Evolutionary conservation across 768 basidiomycete species (phyloP), one percentile per base, ranked within the genome.

Genomic region (Butyriboletus loyo): DNA sequence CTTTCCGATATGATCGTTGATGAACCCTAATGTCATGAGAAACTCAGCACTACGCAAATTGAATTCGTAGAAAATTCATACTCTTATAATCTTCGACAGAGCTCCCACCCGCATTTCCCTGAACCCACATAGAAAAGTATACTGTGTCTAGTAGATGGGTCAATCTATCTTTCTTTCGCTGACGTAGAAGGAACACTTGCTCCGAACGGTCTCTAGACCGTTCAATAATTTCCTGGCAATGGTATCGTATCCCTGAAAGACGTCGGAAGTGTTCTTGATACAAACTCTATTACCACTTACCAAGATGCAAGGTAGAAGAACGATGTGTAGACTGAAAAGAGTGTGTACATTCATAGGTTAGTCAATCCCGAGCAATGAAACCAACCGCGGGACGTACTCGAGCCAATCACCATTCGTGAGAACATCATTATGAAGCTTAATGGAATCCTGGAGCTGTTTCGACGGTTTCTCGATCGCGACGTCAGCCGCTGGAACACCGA

Each of bases 221-320:
- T 9, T 7, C 15, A 52, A 14, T 21, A 53, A 4, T 36, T 9
- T 14, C 4, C 14, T 40, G 22, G 49, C 49, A 5, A 53, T 52
- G 7, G 5, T 19, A 4, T 42, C 0, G 27, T 53, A 53, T 42
- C 39, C 52, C 52, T 53, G 38, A 24, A 24, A 52, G 2, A 22
- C n/a, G 22, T n/a, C n/a, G n/a, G n/a, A n/a, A n/a, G n/a, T n/a
- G n/a, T n/a, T n/a, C n/a, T n/a, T n/a, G n/a, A n/a, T 0, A 30
- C 10, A 28, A 11, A 36, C 11, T 3, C 9, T 5, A 24, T 21
- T 13, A 7, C 3, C 4, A 36, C 52, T 28, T n/a, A 53, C 52
- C 49, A 53, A 22, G 28, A 53, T 51, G 11, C 52, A 50, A 42
- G 52, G 52, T 2, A 42, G n/a, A n/a, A 53, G 34, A 15, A 41